Evolutionary conservation across 441 rosid genomes (phyloP), one percentile per base, ranked within the genome.

Genomic region (Geranium incanum): DNA sequence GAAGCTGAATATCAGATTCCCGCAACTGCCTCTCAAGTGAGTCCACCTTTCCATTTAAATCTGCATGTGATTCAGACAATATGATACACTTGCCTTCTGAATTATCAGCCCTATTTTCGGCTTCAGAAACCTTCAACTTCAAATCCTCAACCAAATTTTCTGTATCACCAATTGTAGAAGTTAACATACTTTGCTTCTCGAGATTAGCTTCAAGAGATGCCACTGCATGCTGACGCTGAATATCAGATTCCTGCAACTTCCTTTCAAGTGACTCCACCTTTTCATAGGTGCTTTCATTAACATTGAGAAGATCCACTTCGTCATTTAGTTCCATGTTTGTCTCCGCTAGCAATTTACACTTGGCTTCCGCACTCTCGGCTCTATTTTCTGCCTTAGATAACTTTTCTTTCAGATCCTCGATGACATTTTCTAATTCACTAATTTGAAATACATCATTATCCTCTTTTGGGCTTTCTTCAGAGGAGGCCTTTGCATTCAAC

Each of bases 161-260:
- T 97, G 90, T 95, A 78, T 95, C 97, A 68, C 72, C 68, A 75
- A 92, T 88, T 15, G 96, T 84, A 72, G 87, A 76, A 74, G 81
- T 74, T 71, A 89, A 77, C 89, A 95, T 81, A 55, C 36, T 80
- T 82, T 88, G 89, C 76, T 88, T 89, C 84, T 95, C 99, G 78
- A 87, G 87, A 74, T 91, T 81, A 72, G 99, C 97, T 80, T 92
- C 97, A 12, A 79, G 79, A 75, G 91, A 89, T 63, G 93, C 99
- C 71, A 86, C 79, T 4, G 95, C 97, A 82, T 73, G 87, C 72
- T 89, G 91, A 67, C 90, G 81, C 71, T 67, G 84, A 71, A 82
- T 82, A 76, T 90, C 93, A 48, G 86, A 84, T 60, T 88, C 96
- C 73, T 77, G 81, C 81, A 87, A 74, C 75, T 75, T 89, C 79